These are phyloP conservation scores for Lizonia empirigonia DNA, from an alignment of 2,329 filamentous ascomycete genomes.

Conservation along the genomic window DNA sequence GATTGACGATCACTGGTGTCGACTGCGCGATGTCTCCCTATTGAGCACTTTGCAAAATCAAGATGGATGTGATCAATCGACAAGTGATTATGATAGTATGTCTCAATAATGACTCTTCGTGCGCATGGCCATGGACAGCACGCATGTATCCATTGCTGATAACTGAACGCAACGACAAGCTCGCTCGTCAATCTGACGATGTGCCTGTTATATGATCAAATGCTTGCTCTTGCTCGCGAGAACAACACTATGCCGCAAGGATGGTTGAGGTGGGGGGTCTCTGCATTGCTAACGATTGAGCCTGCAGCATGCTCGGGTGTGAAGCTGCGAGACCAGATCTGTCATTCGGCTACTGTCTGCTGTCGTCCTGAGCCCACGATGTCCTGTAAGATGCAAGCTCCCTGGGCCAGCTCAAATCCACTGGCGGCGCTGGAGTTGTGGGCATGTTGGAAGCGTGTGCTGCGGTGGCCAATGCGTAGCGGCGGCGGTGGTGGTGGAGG, in stretches of 20 bases:
- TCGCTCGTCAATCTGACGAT: too few relatives aligned
- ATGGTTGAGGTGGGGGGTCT: too few relatives aligned
- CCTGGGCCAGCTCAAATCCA: background rate
- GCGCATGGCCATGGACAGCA: too few relatives aligned
- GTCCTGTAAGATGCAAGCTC: background rate
- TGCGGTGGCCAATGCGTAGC: background rate
- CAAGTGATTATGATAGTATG: background rate
- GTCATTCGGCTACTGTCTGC: background rate
- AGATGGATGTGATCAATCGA: too few relatives aligned
- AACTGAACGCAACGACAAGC: too few relatives aligned
- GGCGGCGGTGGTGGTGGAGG: background rate
- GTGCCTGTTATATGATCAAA: too few relatives aligned
- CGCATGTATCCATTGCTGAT: too few relatives aligned
- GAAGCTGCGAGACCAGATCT: background rate
- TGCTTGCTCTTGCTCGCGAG: too few relatives aligned
- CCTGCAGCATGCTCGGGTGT: background rate
- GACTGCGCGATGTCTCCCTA: conserved; percentile 1
- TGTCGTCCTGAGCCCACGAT: background rate
- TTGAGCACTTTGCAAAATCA: too few relatives aligned
- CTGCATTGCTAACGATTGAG: too few relatives aligned
- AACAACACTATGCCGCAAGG: too few relatives aligned
- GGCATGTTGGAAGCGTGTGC: background rate
- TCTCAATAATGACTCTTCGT: too few relatives aligned
- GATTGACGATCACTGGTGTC: background rate
- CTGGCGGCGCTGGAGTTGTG: background rate